These are phyloP conservation scores for Trebouxia gelatinosa DNA, from an alignment of 163 green algal genomes.

Conservation along the genomic window DNA sequence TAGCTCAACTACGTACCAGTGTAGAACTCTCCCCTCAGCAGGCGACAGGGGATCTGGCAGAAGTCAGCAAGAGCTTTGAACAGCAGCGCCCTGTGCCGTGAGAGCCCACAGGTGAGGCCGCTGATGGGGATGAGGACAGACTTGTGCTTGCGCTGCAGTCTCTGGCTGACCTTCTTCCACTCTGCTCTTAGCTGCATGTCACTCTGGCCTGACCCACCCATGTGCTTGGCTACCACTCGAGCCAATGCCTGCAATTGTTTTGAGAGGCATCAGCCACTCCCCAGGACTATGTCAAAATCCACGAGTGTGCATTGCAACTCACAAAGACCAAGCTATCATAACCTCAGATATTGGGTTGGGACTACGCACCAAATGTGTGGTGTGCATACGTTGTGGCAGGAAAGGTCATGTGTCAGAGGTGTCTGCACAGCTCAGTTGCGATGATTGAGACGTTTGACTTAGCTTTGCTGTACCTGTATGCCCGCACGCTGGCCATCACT, in stretches of 20 bases:
- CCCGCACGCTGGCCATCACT: conserved; percentile 7
- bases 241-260: conserved; percentile 55
- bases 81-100: conserved; percentile 70
- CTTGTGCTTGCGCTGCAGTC: conserved; percentile 8
- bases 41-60: conserved; percentile 49
- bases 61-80: conserved; percentile 73
- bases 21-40: conserved; percentile 51
- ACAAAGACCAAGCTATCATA: background rate
- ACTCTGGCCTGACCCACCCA: conserved; percentile 52
- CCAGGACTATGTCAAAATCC: background rate
- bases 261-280: background rate
- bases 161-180: conserved; percentile 7
- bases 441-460: background rate
- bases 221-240: conserved; percentile 50
- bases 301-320: background rate
- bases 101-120: conserved; percentile 36
- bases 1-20: background rate
- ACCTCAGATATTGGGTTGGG: background rate
- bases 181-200: background rate
- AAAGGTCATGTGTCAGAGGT: no score
- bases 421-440: background rate
- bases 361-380: background rate
- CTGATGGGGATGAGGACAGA: conserved; percentile 40
- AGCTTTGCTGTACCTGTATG: conserved; percentile 16
- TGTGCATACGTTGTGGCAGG: background rate